These are phyloP conservation scores for Leishmania guyanensis DNA, from an alignment of 208 protist species.

Conservation along the genomic window DNA sequence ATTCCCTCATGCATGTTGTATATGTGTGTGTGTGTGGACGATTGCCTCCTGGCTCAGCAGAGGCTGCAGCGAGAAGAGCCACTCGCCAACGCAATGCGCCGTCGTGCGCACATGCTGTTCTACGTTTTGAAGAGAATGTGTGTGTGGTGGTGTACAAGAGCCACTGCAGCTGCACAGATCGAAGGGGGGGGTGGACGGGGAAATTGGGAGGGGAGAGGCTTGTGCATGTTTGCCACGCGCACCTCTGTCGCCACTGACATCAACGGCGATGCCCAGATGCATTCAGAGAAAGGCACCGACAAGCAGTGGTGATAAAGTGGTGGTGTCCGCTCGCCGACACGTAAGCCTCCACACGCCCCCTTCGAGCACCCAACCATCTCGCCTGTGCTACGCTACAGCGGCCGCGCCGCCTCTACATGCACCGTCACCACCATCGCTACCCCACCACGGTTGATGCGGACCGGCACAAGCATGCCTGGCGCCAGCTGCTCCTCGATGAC, in stretches of 20 bases:
- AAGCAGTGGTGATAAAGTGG: not conserved
- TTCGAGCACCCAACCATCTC: not conserved
- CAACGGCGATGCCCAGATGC: not conserved
- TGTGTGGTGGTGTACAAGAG: not conserved
- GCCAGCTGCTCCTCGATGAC: constrained; percentile 36
- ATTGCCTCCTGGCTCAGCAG: not conserved
- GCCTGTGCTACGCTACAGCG: constrained; percentile 10
- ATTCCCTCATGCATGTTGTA: not conserved
- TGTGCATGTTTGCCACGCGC: not conserved
- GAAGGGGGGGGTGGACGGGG: not conserved
- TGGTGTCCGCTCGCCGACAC: not conserved
- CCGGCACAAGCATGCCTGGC: constrained; percentile 37
- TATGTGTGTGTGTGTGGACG: not conserved
- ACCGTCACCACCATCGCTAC: constrained; percentile 39
- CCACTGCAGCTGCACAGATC: not conserved
- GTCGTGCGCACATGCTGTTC: not conserved
- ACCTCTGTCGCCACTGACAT: not conserved
- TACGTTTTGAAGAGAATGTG: not conserved
- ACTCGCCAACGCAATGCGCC: not conserved
- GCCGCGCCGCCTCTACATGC: constrained; percentile 28
- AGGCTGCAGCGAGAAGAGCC: not conserved
- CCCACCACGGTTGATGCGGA: constrained; percentile 53
- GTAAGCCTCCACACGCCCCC: not conserved
- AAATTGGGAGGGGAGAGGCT: not conserved
- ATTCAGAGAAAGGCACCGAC: not conserved